Evolutionary conservation across 148 eudicot species (phyloP).

Genomic region (Amaranthus cruentus): DNA sequence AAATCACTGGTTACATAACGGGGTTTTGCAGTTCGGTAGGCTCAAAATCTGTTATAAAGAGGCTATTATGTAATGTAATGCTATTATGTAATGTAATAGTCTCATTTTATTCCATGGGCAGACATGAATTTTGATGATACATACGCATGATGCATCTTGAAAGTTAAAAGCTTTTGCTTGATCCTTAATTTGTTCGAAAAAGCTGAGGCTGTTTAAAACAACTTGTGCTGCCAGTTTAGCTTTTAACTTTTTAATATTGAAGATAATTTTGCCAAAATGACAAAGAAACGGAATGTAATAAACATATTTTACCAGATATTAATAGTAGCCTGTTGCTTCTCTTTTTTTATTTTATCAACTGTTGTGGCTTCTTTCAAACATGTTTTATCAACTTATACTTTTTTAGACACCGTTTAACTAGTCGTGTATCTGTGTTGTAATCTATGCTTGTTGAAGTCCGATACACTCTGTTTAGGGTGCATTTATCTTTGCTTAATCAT

Average conservation of each 20-base stretch:
- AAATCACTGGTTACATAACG: too few relatives aligned
- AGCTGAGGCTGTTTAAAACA: not conserved
- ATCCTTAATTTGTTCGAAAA: not conserved
- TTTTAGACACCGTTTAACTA: not conserved
- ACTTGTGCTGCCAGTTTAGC: not conserved
- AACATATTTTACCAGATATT: not conserved
- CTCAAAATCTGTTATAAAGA: too few relatives aligned
- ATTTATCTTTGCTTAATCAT: not conserved
- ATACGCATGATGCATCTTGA: not conserved
- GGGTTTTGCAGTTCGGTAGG: too few relatives aligned
- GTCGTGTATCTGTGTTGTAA: not conserved
- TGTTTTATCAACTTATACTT: not conserved
- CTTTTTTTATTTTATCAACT: not conserved
- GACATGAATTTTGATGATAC: too few relatives aligned
- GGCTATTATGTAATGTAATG: too few relatives aligned
- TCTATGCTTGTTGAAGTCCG: not conserved
- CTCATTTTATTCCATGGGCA: too few relatives aligned
- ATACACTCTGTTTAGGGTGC: not conserved
- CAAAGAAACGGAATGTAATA: not conserved
- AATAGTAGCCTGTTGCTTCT: not conserved
- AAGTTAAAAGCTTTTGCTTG: slow-evolving; percentile 1
- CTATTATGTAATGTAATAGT: too few relatives aligned
- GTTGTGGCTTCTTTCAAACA: too few relatives aligned
- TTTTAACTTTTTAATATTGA: not conserved
- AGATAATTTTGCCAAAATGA: not conserved